phyloP scores from a whole-genome alignment of 352 stramenopile species.

The Globisporangium takayamanum region DNA sequence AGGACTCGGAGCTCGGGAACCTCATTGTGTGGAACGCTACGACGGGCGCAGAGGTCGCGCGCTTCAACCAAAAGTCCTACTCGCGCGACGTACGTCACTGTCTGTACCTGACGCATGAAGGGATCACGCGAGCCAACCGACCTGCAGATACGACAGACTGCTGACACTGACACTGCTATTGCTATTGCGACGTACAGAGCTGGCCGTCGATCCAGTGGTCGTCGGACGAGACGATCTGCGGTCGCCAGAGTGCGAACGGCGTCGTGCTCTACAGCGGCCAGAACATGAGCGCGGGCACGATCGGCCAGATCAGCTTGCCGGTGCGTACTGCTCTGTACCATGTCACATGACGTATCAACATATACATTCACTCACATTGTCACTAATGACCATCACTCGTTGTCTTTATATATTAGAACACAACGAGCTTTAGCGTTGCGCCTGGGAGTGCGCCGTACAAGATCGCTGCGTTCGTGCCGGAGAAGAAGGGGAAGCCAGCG shows the following conservation, averaged over 20 bases:
- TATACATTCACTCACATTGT: neutral
- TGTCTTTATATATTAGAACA: constrained; percentile 30
- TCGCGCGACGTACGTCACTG: constrained; percentile 50
- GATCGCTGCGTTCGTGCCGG: constrained; percentile 80
- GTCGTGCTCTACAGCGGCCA: constrained; percentile 76
- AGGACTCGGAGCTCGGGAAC: constrained; percentile 66
- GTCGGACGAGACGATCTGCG: constrained; percentile 83
- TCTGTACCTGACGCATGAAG: too few species aligned
- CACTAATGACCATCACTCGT: neutral
- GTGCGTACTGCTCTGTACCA: constrained; percentile 21
- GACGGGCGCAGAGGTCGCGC: constrained; percentile 48
- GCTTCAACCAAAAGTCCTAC: constrained; percentile 86
- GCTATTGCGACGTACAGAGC: constrained; percentile 26
- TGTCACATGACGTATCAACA: neutral
- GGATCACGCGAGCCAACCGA: too few species aligned
- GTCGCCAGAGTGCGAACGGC: constrained; percentile 64
- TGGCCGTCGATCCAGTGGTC: constrained; percentile 91
- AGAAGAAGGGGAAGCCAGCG: constrained; percentile 87
- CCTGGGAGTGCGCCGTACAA: constrained; percentile 75
- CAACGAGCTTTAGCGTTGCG: constrained; percentile 80
- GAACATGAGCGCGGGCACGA: constrained; percentile 43
- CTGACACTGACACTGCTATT: neutral
- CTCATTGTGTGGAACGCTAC: constrained; percentile 76
- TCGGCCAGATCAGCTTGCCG: constrained; percentile 67
- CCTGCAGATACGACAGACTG: constrained; percentile 14